These are phyloP conservation scores for Globisporangium takayamanum DNA, from an alignment of 352 stramenopile genomes.

Conservation along the genomic window DNA sequence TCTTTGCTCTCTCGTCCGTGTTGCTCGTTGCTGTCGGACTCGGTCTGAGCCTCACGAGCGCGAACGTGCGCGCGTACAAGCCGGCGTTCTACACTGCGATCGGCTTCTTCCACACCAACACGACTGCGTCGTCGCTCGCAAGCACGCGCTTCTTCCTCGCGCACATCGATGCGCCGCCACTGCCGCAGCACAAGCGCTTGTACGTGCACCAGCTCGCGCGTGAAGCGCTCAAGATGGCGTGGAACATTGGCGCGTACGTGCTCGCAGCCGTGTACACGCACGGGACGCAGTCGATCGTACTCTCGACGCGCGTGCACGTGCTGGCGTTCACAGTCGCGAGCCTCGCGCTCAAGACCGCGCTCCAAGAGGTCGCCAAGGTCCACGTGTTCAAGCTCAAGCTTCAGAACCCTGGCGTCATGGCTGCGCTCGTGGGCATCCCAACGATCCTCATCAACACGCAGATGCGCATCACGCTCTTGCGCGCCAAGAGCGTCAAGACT, in stretches of 20 bases:
- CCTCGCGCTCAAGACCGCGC: background rate
- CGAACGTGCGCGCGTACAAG: background rate
- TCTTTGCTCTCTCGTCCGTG: background rate
- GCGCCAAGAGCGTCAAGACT: slow-evolving; percentile 17
- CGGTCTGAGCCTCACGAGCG: background rate
- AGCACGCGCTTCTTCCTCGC: slow-evolving; percentile 1
- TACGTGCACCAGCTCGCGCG: background rate
- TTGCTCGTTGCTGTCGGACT: background rate
- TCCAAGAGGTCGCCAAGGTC: slow-evolving; percentile 26
- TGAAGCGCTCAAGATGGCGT: background rate
- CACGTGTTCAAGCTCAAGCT: slow-evolving; percentile 25
- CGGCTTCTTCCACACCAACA: background rate
- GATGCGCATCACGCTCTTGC: slow-evolving; percentile 26
- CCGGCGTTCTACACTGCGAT: slow-evolving; percentile 1
- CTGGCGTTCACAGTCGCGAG: background rate
- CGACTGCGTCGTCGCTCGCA: slow-evolving; percentile 2
- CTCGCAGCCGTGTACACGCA: slow-evolving; percentile 1
- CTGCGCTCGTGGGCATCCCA: slow-evolving; percentile 23
- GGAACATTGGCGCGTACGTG: background rate
- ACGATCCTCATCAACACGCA: slow-evolving; percentile 42
- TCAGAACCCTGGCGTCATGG: slow-evolving; percentile 28
- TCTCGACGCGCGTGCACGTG: background rate
- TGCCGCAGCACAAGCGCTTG: background rate
- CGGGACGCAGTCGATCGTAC: background rate
- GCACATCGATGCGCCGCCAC: background rate